A percentile compares a stretch with the other conserved stretches of the same genome.
These are phyloP conservation scores for Annulohypoxylon nitens DNA, from an alignment of 495 filamentous ascomycete species.

Conservation along the genomic window DNA sequence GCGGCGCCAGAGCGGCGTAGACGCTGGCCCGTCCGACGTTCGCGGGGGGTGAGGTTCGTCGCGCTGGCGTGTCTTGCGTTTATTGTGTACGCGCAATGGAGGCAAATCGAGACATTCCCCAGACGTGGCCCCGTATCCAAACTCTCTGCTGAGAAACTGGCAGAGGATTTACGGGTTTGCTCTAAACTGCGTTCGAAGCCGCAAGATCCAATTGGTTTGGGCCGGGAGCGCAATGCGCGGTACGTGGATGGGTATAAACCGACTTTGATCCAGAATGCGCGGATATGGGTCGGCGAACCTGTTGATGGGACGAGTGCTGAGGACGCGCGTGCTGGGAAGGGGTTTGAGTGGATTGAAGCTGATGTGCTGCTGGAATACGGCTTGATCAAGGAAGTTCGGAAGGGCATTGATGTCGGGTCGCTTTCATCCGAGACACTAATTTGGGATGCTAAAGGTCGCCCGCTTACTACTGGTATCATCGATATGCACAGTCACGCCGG, in stretches of 20 bases:
- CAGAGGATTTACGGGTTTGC: constrained; percentile 57
- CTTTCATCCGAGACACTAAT: constrained; percentile 56
- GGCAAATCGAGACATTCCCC: constrained; percentile 51
- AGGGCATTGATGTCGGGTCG: constrained; percentile 49
- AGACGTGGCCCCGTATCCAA: constrained; percentile 45
- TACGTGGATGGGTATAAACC: constrained; percentile 61
- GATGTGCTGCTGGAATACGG: constrained; percentile 65
- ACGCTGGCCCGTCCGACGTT: constrained; percentile 50
- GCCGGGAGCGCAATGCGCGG: constrained; percentile 62
- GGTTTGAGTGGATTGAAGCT: constrained; percentile 57
- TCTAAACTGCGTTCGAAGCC: constrained; percentile 57
- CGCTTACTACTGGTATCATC: constrained; percentile 72
- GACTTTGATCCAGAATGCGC: constrained; percentile 65
- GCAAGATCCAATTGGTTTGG: constrained; percentile 58
- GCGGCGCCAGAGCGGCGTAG: constrained; percentile 40
- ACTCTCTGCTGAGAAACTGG: constrained; percentile 56
- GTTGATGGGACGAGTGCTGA: constrained; percentile 55
- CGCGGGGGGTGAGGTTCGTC: constrained; percentile 52
- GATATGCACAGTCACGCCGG: constrained; percentile 77
- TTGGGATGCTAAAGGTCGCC: constrained; percentile 68
- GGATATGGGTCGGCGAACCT: constrained; percentile 67
- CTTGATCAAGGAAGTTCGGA: constrained; percentile 59
- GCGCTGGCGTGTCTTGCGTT: constrained; percentile 57
- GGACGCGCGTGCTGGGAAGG: constrained; percentile 59
- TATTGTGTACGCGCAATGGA: constrained; percentile 64